phyloP scores from a whole-genome alignment of 2,329 filamentous ascomycete genomes.

The Microcyclosporella mali region DNA sequence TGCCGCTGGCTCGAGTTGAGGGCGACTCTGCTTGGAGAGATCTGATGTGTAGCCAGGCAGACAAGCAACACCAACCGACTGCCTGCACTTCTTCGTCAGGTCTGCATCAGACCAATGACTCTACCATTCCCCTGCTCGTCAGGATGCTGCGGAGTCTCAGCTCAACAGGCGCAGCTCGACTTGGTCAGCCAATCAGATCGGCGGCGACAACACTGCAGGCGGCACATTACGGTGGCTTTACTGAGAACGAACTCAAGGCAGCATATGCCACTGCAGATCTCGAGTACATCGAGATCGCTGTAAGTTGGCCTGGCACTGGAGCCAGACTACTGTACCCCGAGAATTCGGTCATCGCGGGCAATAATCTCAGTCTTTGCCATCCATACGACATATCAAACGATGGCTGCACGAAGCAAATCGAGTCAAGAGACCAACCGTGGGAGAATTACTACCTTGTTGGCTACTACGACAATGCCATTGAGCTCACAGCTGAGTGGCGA shows the following conservation, averaged over 20 bases:
- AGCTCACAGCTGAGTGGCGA: neutral
- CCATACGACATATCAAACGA: too few species aligned
- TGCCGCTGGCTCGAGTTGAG: neutral
- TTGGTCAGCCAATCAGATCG: neutral
- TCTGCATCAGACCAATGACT: too few species aligned
- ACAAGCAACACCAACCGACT: neutral
- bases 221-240: neutral
- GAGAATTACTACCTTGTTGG: neutral
- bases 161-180: too few species aligned
- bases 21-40: neutral
- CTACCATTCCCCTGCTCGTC: neutral
- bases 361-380: neutral
- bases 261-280: neutral
- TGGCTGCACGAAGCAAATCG: too few species aligned
- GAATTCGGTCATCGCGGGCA: neutral
- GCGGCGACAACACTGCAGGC: neutral
- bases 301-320: neutral
- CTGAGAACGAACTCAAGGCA: neutral
- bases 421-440: too few species aligned
- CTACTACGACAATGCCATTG: neutral
- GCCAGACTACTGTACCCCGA: neutral
- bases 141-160: neutral
- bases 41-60: neutral
- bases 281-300: neutral
- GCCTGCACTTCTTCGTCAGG: neutral